These are phyloP conservation scores for Cornus controversa DNA, from an alignment of 148 eudicot genomes.

Conservation along the genomic window DNA sequence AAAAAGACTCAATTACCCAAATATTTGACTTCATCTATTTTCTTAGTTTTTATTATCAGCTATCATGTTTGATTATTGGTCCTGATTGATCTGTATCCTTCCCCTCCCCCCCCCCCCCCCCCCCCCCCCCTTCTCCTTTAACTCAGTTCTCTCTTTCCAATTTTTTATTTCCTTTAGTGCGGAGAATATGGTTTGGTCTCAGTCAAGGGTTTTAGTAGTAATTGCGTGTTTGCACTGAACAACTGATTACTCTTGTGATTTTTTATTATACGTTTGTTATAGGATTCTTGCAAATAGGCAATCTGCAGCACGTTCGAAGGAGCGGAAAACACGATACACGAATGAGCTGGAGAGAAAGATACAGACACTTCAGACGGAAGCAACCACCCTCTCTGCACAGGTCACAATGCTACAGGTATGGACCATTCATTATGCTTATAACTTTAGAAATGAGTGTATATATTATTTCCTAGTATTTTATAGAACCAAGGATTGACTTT, in stretches of 20 bases:
- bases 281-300: slow-evolving; percentile 93
- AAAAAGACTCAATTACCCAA: no score
- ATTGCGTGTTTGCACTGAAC: neutral
- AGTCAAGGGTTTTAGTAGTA: no score
- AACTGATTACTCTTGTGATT: neutral
- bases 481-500: neutral
- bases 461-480: neutral
- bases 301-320: slow-evolving; percentile 96
- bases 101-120: no score
- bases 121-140: no score
- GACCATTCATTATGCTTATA: neutral
- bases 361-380: slow-evolving; percentile 89
- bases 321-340: slow-evolving; percentile 77
- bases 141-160: neutral
- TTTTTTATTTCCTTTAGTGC: no score
- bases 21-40: no score
- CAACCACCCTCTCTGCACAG: slow-evolving; percentile 88
- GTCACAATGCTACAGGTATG: slow-evolving; percentile 86
- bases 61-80: no score
- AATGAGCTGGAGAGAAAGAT: slow-evolving; percentile 92
- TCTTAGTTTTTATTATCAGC: no score
- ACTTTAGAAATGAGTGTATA: neutral
- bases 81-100: no score
- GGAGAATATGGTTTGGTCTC: no score
- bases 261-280: neutral